Evolutionary conservation across 345 rosid species (phyloP).

Genomic region (Aquilaria malaccensis): DNA sequence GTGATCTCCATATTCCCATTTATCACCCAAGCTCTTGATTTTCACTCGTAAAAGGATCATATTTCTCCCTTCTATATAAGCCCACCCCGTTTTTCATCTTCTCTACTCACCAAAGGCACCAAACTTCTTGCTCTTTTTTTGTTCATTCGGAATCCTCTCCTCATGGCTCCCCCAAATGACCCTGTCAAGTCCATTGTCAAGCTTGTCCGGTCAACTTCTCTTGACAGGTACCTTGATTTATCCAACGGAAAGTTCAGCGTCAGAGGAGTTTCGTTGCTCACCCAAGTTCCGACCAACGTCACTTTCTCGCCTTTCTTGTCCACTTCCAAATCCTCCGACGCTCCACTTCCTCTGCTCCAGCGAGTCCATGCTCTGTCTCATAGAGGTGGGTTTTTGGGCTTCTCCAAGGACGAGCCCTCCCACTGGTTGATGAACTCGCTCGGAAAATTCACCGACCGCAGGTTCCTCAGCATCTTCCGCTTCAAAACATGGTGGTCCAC

Average conservation of each 20-base stretch:
- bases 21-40: background rate
- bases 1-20: no score
- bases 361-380: conserved; percentile 42
- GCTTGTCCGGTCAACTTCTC: conserved; percentile 11
- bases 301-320: conserved; percentile 42
- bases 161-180: conserved; percentile 62
- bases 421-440: conserved; percentile 44
- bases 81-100: conserved; percentile 5
- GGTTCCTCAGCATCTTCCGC: conserved; percentile 58
- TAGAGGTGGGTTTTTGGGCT: conserved; percentile 68
- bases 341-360: conserved; percentile 41
- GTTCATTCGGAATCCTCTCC: no score
- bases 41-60: background rate
- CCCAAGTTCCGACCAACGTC: conserved; percentile 60
- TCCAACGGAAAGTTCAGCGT: conserved; percentile 38
- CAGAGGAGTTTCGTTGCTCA: conserved; percentile 44
- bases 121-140: background rate
- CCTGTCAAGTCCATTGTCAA: conserved; percentile 16
- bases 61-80: background rate
- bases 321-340: conserved; percentile 33
- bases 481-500: conserved; percentile 96
- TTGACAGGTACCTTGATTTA: conserved; percentile 27
- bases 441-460: conserved; percentile 50
- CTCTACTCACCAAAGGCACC: background rate
- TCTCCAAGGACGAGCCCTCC: conserved; percentile 34